Evolutionary conservation across 371 early-diverging fungal genomes (phyloP).

Genomic region (Thermomucor indicae-seudaticae): DNA sequence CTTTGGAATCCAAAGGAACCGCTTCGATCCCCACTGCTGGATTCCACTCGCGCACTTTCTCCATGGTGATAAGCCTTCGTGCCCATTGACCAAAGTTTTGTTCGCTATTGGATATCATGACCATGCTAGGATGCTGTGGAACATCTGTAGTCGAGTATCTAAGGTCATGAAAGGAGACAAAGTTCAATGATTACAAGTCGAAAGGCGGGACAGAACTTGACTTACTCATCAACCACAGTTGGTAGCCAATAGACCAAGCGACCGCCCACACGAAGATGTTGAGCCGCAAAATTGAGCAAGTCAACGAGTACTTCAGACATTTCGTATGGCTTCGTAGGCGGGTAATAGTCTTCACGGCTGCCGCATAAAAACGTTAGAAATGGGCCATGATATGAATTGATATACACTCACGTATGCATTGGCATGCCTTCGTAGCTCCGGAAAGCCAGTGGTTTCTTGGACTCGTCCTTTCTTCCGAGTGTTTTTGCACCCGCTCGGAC

Average conservation of each 20-base stretch:
- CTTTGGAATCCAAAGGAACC: too few relatives aligned
- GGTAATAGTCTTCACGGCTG: slow-evolving; percentile 72
- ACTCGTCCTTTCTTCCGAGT: slow-evolving; percentile 69
- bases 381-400: neutral
- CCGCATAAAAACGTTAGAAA: neutral
- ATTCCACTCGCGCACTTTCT: slow-evolving; percentile 57
- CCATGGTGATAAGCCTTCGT: slow-evolving; percentile 93
- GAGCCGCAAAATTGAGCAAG: slow-evolving; percentile 81
- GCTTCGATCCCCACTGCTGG: slow-evolving; percentile 18
- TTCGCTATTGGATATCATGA: slow-evolving; percentile 81
- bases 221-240: slow-evolving; percentile 79
- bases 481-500: slow-evolving; percentile 97
- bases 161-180: neutral
- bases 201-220: neutral
- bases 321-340: slow-evolving; percentile 91
- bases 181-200: neutral
- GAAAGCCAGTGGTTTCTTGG: slow-evolving; percentile 49
- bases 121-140: slow-evolving; percentile 81
- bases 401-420: slow-evolving; percentile 45
- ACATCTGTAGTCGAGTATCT: slow-evolving; percentile 74
- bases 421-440: slow-evolving; percentile 61
- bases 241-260: slow-evolving; percentile 97
- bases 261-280: slow-evolving; percentile 77
- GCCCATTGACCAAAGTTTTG: slow-evolving; percentile 94
- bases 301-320: slow-evolving; percentile 88